Percentiles rank a stretch among this genome's conserved stretches.
These are phyloP conservation scores for Cornus kousa DNA, from an alignment of 148 eudicot genomes.

Conservation along the genomic window DNA sequence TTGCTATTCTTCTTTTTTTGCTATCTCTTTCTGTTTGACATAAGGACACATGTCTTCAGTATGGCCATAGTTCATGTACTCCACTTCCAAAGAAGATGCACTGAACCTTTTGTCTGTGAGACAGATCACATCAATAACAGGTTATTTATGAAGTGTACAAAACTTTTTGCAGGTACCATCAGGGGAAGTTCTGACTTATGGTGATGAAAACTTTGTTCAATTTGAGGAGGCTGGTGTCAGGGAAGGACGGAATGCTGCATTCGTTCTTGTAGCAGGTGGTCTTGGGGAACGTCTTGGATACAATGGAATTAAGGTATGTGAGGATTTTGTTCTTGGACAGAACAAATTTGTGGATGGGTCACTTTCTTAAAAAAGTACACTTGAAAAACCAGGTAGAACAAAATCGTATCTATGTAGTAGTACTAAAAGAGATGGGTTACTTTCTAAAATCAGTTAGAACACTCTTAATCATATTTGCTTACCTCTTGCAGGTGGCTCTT, in stretches of 20 bases:
- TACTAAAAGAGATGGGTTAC: neutral
- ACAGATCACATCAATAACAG: constrained; percentile 27
- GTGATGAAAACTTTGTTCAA: constrained; percentile 70
- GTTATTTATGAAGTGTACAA: constrained; percentile 77
- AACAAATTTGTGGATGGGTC: neutral
- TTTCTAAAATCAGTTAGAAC: neutral
- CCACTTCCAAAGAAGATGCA: neutral
- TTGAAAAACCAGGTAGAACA: too few species aligned
- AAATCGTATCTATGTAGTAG: neutral
- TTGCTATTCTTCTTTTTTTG: too few species aligned
- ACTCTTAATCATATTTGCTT: neutral
- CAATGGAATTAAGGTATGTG: constrained; percentile 86
- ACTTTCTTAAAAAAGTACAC: neutral
- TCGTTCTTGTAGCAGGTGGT: constrained; percentile 99
- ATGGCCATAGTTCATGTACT: neutral
- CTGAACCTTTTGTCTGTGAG: neutral
- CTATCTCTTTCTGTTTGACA: neutral
- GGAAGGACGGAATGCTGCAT: constrained; percentile 88
- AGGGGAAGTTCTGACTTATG: constrained; percentile 78
- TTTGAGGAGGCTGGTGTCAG: constrained; percentile 80
- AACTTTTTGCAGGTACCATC: constrained; percentile 69
- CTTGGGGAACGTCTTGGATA: constrained; percentile 98
- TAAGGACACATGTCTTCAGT: neutral
- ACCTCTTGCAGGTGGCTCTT: constrained; percentile 78
- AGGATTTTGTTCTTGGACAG: neutral